Conservation (phyloP, 108 stramenopile genomes). For the Chaetoceros muelleri region DNA sequence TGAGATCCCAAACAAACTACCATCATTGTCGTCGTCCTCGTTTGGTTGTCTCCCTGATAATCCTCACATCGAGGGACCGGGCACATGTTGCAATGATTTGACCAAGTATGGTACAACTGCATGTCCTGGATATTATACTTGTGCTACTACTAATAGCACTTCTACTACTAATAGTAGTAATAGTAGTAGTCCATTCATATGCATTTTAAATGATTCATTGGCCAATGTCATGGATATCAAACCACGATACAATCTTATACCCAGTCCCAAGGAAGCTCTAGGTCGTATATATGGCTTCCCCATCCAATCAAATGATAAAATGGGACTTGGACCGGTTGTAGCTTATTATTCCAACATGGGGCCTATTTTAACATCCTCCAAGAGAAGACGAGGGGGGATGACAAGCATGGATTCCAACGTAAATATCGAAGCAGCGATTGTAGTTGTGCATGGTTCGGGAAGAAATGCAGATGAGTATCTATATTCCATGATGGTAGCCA, state of each 20-base stretch:
- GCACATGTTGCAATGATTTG: background rate
- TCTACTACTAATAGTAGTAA: too few species aligned
- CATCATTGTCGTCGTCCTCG: too few species aligned
- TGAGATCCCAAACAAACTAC: too few species aligned
- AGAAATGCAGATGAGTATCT: constrained; percentile 62
- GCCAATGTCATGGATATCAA: background rate
- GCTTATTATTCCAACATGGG: constrained; percentile 46
- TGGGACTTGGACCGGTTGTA: constrained; percentile 1
- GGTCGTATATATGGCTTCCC: background rate
- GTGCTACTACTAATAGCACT: too few species aligned
- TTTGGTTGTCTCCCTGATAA: too few species aligned
- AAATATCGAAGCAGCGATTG: constrained; percentile 22
- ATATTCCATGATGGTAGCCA: constrained; percentile 12
- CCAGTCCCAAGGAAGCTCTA: background rate
- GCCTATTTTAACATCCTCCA: background rate
- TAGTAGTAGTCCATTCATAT: too few species aligned
- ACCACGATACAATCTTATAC: background rate
- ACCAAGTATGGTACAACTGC: too few species aligned
- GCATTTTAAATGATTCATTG: too few species aligned
- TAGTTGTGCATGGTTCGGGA: constrained; percentile 63
- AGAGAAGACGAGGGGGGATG: too few species aligned
- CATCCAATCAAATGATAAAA: background rate
- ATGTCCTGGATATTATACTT: too few species aligned
- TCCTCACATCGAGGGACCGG: background rate
- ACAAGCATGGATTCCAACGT: background rate